Evolutionary conservation across 2,329 filamentous ascomycete genomes (phyloP), one percentile per base, ranked within the genome.

Genomic region (Neopestalotiopsis clavispora): DNA sequence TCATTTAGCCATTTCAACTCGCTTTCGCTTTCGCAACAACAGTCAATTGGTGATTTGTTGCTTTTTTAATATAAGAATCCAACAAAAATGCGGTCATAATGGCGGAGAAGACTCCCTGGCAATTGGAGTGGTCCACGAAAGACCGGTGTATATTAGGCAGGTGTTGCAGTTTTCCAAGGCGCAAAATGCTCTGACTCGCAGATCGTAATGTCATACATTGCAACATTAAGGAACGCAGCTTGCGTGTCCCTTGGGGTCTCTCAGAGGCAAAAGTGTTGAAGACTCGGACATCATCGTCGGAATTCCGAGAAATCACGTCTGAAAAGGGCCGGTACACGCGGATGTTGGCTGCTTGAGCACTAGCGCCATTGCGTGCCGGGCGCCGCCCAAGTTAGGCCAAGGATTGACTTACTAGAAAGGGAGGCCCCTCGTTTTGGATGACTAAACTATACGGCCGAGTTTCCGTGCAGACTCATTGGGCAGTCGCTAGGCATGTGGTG

Each of bases 21-120:
- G 45, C n/a, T 20, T 52, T 52, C 45, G 45, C 45, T 52, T 52
- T 52, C 45, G 45, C 45, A 52, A 52, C n/a, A n/a, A 52, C n/a
- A 7, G 20, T 20, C 7, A 9, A n/a, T 52, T 14, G 45, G n/a
- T 20, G 45, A 4, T n/a, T n/a, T 52, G 45, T 9, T 20, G 14
- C 7, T n/a, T 52, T 7, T 9, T n/a, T 52, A 52, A 23, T 52
- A 23, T 52, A 52, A 23, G n/a, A 52, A 52, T 52, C 14, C 14
- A 52, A 52, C n/a, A 52, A 10, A 9, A 7, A 52, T 14, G 45
- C n/a, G n/a, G 17, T 52, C n/a, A 17, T n/a, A 52, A 52, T 6
- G 6, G 45, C 6, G 45, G n/a, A 23, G n/a, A 52, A 52, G n/a
- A 17, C 45, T 52, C 23, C 23, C 23, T 14, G n/a, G 45, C n/a